Conservation (phyloP, 352 stramenopile genomes). For the Globisporangium alternatum region DNA sequence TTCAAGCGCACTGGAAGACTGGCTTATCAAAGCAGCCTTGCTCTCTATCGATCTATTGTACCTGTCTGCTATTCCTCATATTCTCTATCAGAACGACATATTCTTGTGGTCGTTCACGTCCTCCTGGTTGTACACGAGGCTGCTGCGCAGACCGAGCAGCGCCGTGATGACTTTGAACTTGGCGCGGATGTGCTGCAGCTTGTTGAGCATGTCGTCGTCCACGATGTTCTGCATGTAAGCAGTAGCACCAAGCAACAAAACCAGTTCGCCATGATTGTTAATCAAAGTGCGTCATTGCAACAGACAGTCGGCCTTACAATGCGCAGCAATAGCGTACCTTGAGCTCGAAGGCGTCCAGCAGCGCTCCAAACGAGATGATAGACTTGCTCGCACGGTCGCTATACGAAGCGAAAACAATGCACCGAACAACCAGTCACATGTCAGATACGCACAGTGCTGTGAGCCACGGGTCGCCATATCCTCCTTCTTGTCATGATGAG, state of each 20-base stretch:
- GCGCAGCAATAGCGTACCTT: conserved; percentile 34
- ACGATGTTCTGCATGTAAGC: conserved; percentile 53
- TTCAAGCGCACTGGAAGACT: background rate
- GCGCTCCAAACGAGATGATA: conserved; percentile 46
- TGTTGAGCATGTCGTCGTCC: conserved; percentile 72
- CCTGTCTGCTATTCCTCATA: background rate
- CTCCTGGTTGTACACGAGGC: conserved; percentile 64
- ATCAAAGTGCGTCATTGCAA: background rate
- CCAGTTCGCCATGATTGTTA: background rate
- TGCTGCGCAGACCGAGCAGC: conserved; percentile 46
- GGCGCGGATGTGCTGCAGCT: conserved; percentile 68
- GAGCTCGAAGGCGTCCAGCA: conserved; percentile 60
- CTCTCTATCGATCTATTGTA: conserved; percentile 1
- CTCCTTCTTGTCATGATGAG: background rate
- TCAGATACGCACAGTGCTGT: background rate
- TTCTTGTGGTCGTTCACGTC: conserved; percentile 77
- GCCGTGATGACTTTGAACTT: conserved; percentile 84
- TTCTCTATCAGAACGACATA: conserved; percentile 65
- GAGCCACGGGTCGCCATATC: background rate
- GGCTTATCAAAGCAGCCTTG: background rate
- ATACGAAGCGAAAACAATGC: background rate
- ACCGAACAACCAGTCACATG: background rate
- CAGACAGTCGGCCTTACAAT: too few species aligned
- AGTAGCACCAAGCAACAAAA: background rate
- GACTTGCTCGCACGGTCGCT: conserved; percentile 60